Evolutionary conservation across 805 yeast species (phyloP), one percentile per base, ranked within the genome.

Genomic region (Saccharomycopsis sp.): DNA sequence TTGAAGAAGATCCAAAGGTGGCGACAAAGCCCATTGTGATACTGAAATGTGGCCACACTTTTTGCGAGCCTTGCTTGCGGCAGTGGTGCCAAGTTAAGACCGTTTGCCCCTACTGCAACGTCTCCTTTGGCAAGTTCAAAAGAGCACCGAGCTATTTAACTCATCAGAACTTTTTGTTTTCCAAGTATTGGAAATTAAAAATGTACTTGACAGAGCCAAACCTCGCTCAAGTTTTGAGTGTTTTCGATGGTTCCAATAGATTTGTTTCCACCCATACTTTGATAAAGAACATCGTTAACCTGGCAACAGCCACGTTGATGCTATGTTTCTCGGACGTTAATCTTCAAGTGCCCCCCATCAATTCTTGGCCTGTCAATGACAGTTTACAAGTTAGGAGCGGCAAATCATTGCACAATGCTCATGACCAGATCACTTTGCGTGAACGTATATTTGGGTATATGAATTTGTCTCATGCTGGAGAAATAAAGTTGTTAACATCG

Each of bases 101-200:
- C 10, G 21, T 22, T 9, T 42, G 46, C 30, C 46, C 46, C 13
- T 42, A 33, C 30, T 42, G 46, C 18, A 42, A 37, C 19, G 13
- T 35, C 13, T 16, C 18, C 5, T 40, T 40, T 16, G n/a, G 23
- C 5, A 17, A 16, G 6, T 40, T 34, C 19, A 22, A 34, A 10
- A 34, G 21, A 30, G 17, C 30, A 13, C 35, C 17, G 5, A n/a
- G 20, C 13, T 32, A 9, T 32, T 8, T 32, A 13, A 8, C 7
- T 17, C 35, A 32, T 32, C 35, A 32, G n/a, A n/a, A 15, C 8
- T 15, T 32, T 17, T 32, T 32, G 23, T 18, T 32, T 21, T 32
- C 35, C 12, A 32, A 32, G n/a, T 32, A 12, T 32, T 32, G 35
- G 35, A 32, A 32, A 13, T 32, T 32, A 6, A 32, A 32, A 15